phyloP scores from a whole-genome alignment of 441 rosid genomes.

The Gossypium lobatum region DNA sequence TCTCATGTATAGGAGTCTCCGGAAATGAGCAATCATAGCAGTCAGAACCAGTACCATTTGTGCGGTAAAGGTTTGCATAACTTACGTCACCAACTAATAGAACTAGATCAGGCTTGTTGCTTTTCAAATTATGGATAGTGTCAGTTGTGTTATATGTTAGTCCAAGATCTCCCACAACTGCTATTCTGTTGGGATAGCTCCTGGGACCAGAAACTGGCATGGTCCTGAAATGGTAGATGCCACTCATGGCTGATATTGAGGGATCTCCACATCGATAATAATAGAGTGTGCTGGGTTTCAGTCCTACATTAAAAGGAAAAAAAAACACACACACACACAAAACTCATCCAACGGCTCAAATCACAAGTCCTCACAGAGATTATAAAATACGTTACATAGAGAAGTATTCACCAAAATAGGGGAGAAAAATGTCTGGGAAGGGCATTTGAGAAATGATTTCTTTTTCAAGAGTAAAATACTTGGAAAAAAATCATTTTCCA shows the following conservation, averaged over 20 bases:
- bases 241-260: constrained; percentile 53
- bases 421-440: background rate
- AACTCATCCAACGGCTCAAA: constrained; percentile 1
- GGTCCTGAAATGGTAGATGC: constrained; percentile 48
- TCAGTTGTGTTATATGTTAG: constrained; percentile 70
- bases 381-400: background rate
- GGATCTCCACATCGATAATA: constrained; percentile 74
- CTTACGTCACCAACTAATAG: constrained; percentile 57
- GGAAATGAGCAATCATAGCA: constrained; percentile 47
- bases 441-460: background rate
- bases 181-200: constrained; percentile 54
- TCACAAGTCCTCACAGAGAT: background rate
- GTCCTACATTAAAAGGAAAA: constrained; percentile 27
- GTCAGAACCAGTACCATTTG: constrained; percentile 57
- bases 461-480: background rate
- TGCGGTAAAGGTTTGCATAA: constrained; percentile 70
- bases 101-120: constrained; percentile 67
- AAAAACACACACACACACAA: too few species aligned
- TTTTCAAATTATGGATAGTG: constrained; percentile 39
- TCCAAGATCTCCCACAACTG: constrained; percentile 72
- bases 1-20: constrained; percentile 42
- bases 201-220: constrained; percentile 58
- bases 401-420: background rate
- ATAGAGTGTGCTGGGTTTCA: constrained; percentile 50
- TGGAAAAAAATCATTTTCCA: background rate